These are phyloP conservation scores for Exophiala xenobiotica DNA, from an alignment of 2,329 filamentous ascomycete species.

Conservation along the genomic window DNA sequence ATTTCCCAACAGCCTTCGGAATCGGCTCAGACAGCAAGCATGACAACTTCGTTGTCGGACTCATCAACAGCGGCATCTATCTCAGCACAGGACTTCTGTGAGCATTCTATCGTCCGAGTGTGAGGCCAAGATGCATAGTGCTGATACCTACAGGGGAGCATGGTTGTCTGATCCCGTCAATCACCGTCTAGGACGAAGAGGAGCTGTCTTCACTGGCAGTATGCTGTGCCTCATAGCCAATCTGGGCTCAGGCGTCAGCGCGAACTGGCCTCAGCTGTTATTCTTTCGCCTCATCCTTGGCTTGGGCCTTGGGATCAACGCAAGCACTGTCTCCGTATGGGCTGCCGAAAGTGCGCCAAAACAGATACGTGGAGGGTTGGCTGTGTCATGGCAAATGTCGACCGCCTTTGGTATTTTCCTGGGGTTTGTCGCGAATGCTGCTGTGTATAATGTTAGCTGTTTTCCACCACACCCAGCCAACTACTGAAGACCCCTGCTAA, in stretches of 20 bases:
- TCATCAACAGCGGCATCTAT: constrained; percentile 62
- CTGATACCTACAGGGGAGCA: constrained; percentile 49
- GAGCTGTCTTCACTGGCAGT: constrained; percentile 62
- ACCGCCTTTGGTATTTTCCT: constrained; percentile 62
- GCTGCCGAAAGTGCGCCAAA: constrained; percentile 50
- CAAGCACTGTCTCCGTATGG: constrained; percentile 49
- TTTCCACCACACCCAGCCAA: neutral
- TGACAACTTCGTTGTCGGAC: constrained; percentile 60
- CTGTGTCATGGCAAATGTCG: constrained; percentile 56
- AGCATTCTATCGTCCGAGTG: constrained; percentile 30
- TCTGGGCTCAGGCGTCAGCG: constrained; percentile 56
- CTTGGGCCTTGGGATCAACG: constrained; percentile 38
- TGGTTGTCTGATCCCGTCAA: constrained; percentile 72
- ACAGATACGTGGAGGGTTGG: constrained; percentile 50
- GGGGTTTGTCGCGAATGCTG: constrained; percentile 64
- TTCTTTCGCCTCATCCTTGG: constrained; percentile 51
- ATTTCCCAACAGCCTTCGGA: constrained; percentile 48
- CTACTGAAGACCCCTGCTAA: constrained; percentile 11
- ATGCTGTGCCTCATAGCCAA: constrained; percentile 52
- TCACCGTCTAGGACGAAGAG: constrained; percentile 67
- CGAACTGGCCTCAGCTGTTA: constrained; percentile 60
- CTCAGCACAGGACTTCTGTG: constrained; percentile 52
- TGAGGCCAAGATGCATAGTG: neutral
- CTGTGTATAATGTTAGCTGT: constrained; percentile 53
- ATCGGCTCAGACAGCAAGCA: constrained; percentile 45